A percentile compares a stretch with the other conserved stretches of the same genome.
Conservation (phyloP, 176 grass and related monocot species). For the Olyra latifolia region DNA sequence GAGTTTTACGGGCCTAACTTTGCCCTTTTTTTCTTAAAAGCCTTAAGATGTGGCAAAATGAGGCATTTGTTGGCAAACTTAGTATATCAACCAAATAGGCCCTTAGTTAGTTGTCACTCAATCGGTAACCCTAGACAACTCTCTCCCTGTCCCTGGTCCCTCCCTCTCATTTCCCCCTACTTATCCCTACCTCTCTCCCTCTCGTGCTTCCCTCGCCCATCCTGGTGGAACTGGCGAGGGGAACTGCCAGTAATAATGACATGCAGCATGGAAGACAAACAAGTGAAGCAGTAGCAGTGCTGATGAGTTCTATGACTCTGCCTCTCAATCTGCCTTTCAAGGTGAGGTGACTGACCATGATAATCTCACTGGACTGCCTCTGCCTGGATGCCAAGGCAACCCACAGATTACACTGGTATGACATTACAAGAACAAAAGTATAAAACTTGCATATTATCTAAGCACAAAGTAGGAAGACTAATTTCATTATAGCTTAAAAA, state of each 20-base stretch:
- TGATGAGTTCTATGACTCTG: background rate
- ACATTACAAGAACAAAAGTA: conserved; percentile 1
- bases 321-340: background rate
- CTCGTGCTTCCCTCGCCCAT: background rate
- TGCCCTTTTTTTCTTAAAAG: too few species aligned
- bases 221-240: background rate
- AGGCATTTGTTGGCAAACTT: too few species aligned
- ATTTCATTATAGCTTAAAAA: background rate
- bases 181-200: background rate
- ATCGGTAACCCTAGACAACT: background rate
- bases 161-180: background rate
- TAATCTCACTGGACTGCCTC: background rate
- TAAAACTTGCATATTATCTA: conserved; percentile 1
- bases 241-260: background rate
- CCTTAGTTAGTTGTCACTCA: background rate
- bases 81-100: too few species aligned
- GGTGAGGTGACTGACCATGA: background rate
- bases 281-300: background rate
- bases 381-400: background rate
- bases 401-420: background rate
- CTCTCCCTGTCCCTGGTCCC: background rate
- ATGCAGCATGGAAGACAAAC: background rate
- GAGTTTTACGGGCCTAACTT: too few species aligned
- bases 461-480: background rate
- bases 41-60: too few species aligned